Evolutionary conservation across 225 moss, liverwort and hornwort species (phyloP).

Genomic region (Anthoceros angustus): DNA sequence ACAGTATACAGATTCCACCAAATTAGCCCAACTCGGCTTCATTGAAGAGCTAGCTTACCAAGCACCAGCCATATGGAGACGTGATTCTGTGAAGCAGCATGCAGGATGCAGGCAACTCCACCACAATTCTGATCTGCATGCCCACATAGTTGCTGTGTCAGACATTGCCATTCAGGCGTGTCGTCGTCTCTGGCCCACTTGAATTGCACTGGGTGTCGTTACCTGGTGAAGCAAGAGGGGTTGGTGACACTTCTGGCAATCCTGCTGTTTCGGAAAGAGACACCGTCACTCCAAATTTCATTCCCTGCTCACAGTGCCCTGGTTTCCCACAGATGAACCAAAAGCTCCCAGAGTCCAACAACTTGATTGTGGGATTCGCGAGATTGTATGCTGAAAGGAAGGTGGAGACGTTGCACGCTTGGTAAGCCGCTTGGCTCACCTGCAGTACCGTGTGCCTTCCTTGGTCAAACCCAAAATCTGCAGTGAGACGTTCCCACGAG

Average conservation of each 20-base stretch:
- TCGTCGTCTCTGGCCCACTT: no score
- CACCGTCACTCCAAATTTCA: background rate
- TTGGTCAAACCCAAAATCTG: constrained; percentile 1
- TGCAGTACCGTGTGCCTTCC: background rate
- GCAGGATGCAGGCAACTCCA: background rate
- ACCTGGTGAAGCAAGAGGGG: background rate
- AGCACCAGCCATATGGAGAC: background rate
- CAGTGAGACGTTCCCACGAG: background rate
- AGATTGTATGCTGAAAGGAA: background rate
- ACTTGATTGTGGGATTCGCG: background rate
- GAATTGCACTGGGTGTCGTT: background rate
- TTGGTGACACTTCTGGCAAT: background rate
- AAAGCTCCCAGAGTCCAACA: background rate
- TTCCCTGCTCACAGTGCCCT: background rate
- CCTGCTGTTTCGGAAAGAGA: background rate
- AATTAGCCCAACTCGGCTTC: no score
- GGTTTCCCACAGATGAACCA: background rate
- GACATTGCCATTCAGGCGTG: no score
- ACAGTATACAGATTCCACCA: no score
- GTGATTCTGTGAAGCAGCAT: background rate
- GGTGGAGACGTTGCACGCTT: background rate
- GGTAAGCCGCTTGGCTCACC: background rate
- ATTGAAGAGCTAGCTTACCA: background rate
- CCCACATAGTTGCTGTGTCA: no score
- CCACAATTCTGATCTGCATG: background rate